Conservation (phyloP, 257 asterid species). For the Knoxia roxburghii region DNA sequence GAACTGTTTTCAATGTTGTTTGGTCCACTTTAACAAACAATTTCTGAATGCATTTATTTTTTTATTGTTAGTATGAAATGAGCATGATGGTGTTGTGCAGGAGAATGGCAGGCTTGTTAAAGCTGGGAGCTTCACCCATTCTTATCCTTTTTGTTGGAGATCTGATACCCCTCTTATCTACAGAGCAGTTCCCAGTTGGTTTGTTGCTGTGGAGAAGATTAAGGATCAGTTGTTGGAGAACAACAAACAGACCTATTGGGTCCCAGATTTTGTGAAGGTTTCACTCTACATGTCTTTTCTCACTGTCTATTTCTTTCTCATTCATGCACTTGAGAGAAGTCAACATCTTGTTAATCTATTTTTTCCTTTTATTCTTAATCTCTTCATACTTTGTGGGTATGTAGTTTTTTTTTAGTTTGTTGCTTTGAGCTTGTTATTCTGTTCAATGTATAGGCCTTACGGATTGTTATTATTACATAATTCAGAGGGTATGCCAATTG, state of each 20-base stretch:
- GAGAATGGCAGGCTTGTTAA: constrained; percentile 86
- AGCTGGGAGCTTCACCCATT: constrained; percentile 74
- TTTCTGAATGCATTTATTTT: background rate
- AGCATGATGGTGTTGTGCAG: constrained; percentile 20
- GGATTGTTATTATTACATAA: background rate
- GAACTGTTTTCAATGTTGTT: background rate
- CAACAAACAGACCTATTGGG: constrained; percentile 90
- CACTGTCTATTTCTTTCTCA: background rate
- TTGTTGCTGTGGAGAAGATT: constrained; percentile 90
- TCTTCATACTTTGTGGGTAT: too few relatives aligned
- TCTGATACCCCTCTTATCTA: constrained; percentile 96
- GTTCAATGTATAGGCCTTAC: background rate
- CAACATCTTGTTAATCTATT: background rate
- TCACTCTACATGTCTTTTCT: background rate
- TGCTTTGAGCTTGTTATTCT: background rate
- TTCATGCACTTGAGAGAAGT: background rate
- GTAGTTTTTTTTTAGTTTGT: background rate
- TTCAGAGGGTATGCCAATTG: background rate
- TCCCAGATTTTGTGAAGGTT: constrained; percentile 91
- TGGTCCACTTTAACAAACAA: background rate
- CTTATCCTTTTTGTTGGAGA: constrained; percentile 93
- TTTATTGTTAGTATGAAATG: background rate
- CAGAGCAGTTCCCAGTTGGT: constrained; percentile 99
- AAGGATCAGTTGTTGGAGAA: constrained; percentile 87
- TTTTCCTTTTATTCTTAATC: background rate